These are phyloP conservation scores for Candida ovalis DNA, from an alignment of 805 yeast species.

Conservation along the genomic window DNA sequence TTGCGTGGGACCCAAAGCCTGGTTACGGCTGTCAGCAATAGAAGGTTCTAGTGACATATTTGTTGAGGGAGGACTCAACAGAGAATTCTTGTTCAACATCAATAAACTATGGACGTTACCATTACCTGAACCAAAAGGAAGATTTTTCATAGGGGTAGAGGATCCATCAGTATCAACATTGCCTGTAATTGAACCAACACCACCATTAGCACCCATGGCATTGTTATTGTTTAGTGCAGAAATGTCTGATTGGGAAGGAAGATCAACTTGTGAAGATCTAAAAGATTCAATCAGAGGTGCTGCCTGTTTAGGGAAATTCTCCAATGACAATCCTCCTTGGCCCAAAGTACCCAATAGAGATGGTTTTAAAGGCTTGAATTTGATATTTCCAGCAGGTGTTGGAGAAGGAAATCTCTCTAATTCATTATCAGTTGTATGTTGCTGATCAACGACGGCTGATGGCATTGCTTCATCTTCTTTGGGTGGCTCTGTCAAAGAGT, in stretches of 20 bases:
- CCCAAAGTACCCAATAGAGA: slow-evolving; percentile 48
- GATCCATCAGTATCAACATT: background rate
- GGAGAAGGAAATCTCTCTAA: slow-evolving; percentile 3
- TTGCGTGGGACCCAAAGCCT: background rate
- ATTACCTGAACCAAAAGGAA: background rate
- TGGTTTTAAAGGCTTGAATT: slow-evolving; percentile 44
- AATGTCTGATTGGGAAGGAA: background rate
- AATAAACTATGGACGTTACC: background rate
- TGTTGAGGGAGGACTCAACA: background rate
- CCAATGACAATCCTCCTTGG: slow-evolving; percentile 41
- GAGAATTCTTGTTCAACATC: background rate
- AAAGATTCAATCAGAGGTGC: background rate
- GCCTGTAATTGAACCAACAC: no score
- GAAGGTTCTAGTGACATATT: background rate
- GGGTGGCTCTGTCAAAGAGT: slow-evolving; percentile 3
- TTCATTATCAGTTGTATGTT: background rate
- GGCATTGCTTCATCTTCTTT: background rate
- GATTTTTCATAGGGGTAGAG: background rate
- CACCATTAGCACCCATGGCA: background rate
- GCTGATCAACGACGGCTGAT: background rate
- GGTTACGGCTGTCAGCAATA: background rate
- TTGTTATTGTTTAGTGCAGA: background rate
- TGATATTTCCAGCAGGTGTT: slow-evolving; percentile 32
- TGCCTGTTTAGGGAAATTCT: slow-evolving; percentile 23
- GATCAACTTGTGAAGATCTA: background rate